These are phyloP conservation scores for Cercospora sp. DNA, from an alignment of 2,329 filamentous ascomycete genomes.

Conservation along the genomic window DNA sequence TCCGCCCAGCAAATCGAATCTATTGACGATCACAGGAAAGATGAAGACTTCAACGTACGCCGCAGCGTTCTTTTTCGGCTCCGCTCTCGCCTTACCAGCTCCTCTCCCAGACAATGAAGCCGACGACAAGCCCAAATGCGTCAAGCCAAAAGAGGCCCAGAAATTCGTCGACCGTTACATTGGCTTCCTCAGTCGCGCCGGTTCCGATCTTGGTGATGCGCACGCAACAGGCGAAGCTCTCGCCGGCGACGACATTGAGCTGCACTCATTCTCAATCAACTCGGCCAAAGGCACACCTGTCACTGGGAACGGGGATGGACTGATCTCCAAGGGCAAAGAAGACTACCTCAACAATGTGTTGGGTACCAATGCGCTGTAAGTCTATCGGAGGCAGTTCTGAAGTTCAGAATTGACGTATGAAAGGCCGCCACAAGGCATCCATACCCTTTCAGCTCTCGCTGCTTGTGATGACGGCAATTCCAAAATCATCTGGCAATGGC, in stretches of 20 bases:
- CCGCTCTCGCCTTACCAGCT: slow-evolving; percentile 1
- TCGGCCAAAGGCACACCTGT: slow-evolving; percentile 1
- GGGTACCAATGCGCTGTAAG: neutral
- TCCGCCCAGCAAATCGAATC: too few species aligned
- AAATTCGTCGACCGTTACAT: slow-evolving; percentile 12
- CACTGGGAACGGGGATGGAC: neutral
- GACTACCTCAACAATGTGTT: slow-evolving; percentile 1
- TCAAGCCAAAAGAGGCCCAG: slow-evolving; percentile 3
- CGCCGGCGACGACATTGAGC: slow-evolving; percentile 12
- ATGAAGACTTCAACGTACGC: neutral
- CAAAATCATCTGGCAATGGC: slow-evolving; percentile 14
- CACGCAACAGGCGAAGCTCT: slow-evolving; percentile 12
- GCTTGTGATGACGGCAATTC: slow-evolving; percentile 15
- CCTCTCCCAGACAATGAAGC: neutral
- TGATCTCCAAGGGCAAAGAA: slow-evolving; percentile 12
- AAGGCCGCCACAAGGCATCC: slow-evolving; percentile 2
- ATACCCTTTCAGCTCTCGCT: slow-evolving; percentile 7
- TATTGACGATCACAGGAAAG: neutral
- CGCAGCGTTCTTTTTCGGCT: neutral
- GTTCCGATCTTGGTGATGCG: slow-evolving; percentile 15
- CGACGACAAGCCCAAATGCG: slow-evolving; percentile 9
- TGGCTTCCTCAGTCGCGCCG: neutral
- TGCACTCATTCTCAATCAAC: slow-evolving; percentile 8
- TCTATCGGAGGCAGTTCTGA: neutral
- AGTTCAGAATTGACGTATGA: neutral